phyloP scores from a whole-genome alignment of 2,329 filamentous ascomycete genomes.

The Aureobasidium vineae region DNA sequence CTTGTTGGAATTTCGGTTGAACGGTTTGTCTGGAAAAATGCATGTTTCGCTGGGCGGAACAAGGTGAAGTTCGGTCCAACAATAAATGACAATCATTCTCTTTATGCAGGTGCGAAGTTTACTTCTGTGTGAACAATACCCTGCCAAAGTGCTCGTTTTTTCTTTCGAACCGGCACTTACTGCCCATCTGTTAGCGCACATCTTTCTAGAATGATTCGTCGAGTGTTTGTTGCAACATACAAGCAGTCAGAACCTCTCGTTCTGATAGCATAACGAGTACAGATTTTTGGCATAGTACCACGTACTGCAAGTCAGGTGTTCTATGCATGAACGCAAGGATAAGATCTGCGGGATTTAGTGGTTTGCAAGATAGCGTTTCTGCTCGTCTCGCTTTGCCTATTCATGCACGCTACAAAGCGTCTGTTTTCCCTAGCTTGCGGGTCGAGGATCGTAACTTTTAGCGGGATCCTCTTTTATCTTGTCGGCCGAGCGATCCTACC shows the following conservation, averaged over 20 bases:
- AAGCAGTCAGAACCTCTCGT: no score
- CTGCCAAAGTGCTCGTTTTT: no score
- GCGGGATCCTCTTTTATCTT: neutral
- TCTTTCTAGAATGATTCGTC: no score
- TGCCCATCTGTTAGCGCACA: no score
- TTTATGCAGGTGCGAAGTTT: constrained; percentile 9
- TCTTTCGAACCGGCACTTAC: no score
- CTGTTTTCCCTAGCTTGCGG: neutral
- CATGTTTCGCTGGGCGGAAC: neutral
- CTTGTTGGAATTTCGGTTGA: neutral
- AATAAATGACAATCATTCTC: neutral
- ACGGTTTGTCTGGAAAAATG: neutral
- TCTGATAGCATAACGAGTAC: no score
- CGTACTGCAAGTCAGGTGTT: neutral
- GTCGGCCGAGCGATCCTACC: neutral
- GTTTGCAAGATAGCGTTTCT: constrained; percentile 5
- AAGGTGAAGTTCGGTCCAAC: constrained; percentile 6
- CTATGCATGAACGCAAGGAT: constrained; percentile 4
- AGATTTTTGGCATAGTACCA: no score
- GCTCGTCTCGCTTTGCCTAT: constrained; percentile 14
- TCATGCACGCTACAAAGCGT: neutral
- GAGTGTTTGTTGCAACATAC: no score
- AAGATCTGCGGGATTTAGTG: neutral
- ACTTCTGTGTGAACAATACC: neutral
- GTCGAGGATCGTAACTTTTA: neutral